phyloP scores from a whole-genome alignment of 1,284 basidiomycete species.

The Hemileia vastatrix region DNA sequence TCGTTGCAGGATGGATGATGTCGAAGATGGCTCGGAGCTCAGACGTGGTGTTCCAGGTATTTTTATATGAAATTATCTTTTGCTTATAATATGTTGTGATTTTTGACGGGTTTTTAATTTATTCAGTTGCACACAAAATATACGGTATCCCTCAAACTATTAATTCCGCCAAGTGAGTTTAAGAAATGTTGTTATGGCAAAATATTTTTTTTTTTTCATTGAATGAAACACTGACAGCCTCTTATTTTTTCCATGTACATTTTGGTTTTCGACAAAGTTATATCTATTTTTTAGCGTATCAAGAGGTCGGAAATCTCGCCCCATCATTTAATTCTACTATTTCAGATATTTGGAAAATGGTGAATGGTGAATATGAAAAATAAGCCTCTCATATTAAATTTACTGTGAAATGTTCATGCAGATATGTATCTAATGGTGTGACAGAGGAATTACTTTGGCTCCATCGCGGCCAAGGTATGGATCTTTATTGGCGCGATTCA shows the following conservation, averaged over 20 bases:
- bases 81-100: not conserved
- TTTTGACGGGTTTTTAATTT: conserved; percentile 14
- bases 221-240: no score
- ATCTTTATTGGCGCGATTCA: conserved; percentile 86
- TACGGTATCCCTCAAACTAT: conserved; percentile 93
- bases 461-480: conserved; percentile 89
- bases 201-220: no score
- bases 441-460: conserved; percentile 74
- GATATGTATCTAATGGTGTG: not conserved
- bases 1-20: conserved; percentile 94
- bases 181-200: no score
- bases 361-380: conserved; percentile 21
- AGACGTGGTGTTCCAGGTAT: conserved; percentile 71
- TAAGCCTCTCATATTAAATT: conserved; percentile 7
- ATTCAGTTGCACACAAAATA: conserved; percentile 81
- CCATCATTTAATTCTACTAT: not conserved
- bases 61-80: conserved; percentile 2
- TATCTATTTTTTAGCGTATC: conserved; percentile 55
- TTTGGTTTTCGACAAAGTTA: conserved; percentile 54
- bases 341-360: conserved; percentile 23
- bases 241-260: no score
- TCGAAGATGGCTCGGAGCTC: conserved; percentile 88
- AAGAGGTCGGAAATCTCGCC: conserved; percentile 59
- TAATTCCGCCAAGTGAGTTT: conserved; percentile 94
- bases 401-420: not conserved